Base-by-base conservation (phyloP, 176 grass and related monocot species). In the Hsuehochloa calcarea region DNA sequence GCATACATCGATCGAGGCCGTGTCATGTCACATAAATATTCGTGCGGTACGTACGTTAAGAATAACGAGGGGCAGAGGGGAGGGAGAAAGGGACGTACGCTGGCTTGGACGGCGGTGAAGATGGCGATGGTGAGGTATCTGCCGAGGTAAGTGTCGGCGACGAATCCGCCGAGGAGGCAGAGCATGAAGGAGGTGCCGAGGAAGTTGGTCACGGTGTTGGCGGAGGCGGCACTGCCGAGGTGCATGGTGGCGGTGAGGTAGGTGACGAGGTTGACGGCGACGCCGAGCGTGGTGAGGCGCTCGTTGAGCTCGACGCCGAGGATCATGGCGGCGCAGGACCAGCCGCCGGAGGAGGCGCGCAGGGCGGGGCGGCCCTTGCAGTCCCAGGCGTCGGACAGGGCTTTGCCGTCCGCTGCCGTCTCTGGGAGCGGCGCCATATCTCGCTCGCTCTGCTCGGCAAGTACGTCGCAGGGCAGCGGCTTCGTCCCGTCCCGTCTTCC, bases 131-230 rank as follows among this genome's bases (percentile, higher is more conserved):
- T 97, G 43, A 93, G 91, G 89, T 97, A 97, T 27, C 94, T 70
- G 26, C 91, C 91, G 73, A 97, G 89, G 89, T 84, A 97, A 25
- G 94, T 97, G 91, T 97, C 91, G 25, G 91, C 91, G 19, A 93
- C 65, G 94, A 97, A 97, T 55, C 94, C 94, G 34, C 94, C 94
- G 19, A 97, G 72, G 64, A 97, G 88, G 85, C 94, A 97, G 56
- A 97, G 91, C 87, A 97, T 84, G 84, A 97, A 97, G 70, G 94
- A 97, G 55, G 94, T 93, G 50, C 94, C 94, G 46, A 97, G 55
- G 87, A 97, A 97, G 89, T 97, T 97, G 68, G 91, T 97, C 16
- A 97, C 91, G 4, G 85, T 76, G 82, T 93, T 97, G 74, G 94
- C 87, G 14, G 94, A 83, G 13, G 68, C 82, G 14, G 94, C 94